Conservation (phyloP, 2,329 filamentous ascomycete genomes). For the Pyricularia pennisetigena region DNA sequence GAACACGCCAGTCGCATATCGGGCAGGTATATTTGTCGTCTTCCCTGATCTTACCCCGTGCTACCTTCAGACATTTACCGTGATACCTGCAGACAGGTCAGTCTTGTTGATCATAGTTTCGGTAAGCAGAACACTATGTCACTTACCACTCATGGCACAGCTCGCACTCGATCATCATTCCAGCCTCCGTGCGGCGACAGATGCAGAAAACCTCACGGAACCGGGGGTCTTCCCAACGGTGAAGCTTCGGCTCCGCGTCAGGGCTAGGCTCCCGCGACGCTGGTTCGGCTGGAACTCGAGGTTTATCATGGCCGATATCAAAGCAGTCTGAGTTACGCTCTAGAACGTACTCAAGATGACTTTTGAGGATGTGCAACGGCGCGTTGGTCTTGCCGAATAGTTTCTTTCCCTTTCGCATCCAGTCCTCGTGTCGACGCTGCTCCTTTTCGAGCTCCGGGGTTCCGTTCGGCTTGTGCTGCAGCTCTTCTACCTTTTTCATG, state of each 20-base stretch:
- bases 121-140: background rate
- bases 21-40: constrained; percentile 98
- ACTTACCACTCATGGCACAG: constrained; percentile 92
- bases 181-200: constrained; percentile 83
- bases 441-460: constrained; percentile 91
- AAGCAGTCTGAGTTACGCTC: constrained; percentile 88
- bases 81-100: constrained; percentile 60
- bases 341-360: constrained; percentile 87
- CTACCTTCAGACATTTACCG: constrained; percentile 96
- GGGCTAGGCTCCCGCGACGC: constrained; percentile 70
- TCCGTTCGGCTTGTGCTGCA: constrained; percentile 86
- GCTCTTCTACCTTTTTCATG: constrained; percentile 74
- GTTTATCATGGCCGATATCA: constrained; percentile 74
- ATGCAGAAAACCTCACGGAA: constrained; percentile 89
- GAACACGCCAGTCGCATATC: constrained; percentile 94
- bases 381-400: constrained; percentile 97
- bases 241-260: constrained; percentile 28
- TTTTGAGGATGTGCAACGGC: constrained; percentile 87
- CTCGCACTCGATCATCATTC: constrained; percentile 99
- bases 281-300: constrained; percentile 82
- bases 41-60: constrained; percentile 93
- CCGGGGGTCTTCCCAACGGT: constrained; percentile 50
- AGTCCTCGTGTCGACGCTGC: constrained; percentile 91
- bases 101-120: background rate
- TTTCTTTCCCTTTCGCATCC: constrained; percentile 98